phyloP scores from a whole-genome alignment of 2,329 filamentous ascomycete genomes.

The Dactylellina sp. region DNA sequence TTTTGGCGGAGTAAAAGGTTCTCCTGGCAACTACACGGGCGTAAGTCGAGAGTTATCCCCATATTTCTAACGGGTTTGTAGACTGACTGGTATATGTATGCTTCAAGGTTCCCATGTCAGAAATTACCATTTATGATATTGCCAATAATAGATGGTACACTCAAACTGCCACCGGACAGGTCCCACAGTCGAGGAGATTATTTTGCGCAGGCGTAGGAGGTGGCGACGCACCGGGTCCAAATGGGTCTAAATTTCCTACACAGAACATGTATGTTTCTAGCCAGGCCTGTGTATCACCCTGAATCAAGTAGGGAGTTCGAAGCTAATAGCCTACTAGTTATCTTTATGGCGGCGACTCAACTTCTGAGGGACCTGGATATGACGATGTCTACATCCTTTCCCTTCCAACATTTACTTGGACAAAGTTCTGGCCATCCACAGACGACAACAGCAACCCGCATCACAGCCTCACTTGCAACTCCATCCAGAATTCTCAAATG shows the following conservation, averaged over 20 bases:
- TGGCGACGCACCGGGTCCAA: conserved; percentile 66
- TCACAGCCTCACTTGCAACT: conserved; percentile 71
- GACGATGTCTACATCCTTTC: conserved; percentile 74
- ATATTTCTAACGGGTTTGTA: too few species aligned
- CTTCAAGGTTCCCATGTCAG: conserved; percentile 27
- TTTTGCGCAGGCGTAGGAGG: conserved; percentile 74
- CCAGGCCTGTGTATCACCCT: conserved; percentile 16
- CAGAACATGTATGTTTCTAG: conserved; percentile 71
- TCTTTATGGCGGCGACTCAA: conserved; percentile 70
- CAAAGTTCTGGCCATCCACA: conserved; percentile 68
- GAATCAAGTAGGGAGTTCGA: not conserved
- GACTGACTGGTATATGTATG: too few species aligned
- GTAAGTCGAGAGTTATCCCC: conserved; percentile 9
- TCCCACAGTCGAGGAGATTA: conserved; percentile 69
- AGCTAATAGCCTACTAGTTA: conserved; percentile 65
- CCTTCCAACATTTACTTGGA: conserved; percentile 74
- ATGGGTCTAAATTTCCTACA: conserved; percentile 64
- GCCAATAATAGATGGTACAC: conserved; percentile 72
- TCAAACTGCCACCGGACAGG: conserved; percentile 69
- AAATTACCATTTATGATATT: conserved; percentile 71
- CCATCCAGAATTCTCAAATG: conserved; percentile 72
- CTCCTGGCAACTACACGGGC: not conserved
- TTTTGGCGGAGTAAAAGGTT: conserved; percentile 70
- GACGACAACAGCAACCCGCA: conserved; percentile 64
- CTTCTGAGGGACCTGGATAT: conserved; percentile 67